Percentiles rank a stretch among this genome's conserved stretches.
Conservation (phyloP, 2,329 filamentous ascomycete species). For the Cryphonectria japonica region DNA sequence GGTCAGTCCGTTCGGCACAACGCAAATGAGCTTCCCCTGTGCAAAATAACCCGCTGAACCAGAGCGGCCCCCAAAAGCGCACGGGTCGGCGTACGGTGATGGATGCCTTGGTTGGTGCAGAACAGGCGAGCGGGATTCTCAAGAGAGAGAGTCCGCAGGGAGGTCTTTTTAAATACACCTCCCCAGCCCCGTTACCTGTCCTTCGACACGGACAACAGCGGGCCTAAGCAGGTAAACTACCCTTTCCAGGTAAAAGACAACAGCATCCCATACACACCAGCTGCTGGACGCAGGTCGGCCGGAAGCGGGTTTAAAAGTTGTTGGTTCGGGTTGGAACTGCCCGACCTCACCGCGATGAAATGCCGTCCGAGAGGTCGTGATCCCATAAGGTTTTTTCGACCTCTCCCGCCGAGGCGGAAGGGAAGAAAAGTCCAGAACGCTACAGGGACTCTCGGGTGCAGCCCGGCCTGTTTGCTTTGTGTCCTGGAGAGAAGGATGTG, state of each 20-base stretch:
- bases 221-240: slow-evolving; percentile 12
- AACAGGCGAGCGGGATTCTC: neutral
- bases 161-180: neutral
- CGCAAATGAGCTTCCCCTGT: slow-evolving; percentile 10
- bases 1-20: neutral
- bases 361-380: slow-evolving; percentile 14
- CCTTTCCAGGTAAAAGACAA: neutral
- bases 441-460: slow-evolving; percentile 14
- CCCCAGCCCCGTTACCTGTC: slow-evolving; percentile 4
- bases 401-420: neutral
- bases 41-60: slow-evolving; percentile 6
- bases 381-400: slow-evolving; percentile 12
- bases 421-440: slow-evolving; percentile 1
- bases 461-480: neutral
- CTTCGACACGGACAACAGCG: slow-evolving; percentile 5
- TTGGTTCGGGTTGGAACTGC: slow-evolving; percentile 4
- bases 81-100: neutral
- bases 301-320: neutral
- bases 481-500: neutral
- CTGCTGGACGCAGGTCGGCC: neutral
- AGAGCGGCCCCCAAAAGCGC: neutral
- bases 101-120: neutral
- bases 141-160: neutral
- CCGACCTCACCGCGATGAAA: neutral
- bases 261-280: neutral